A percentile compares a stretch with the other conserved stretches of the same genome.
Evolutionary conservation across 1,139 yeast genomes (phyloP).

Genomic region (Saccharomyces hybrid): DNA sequence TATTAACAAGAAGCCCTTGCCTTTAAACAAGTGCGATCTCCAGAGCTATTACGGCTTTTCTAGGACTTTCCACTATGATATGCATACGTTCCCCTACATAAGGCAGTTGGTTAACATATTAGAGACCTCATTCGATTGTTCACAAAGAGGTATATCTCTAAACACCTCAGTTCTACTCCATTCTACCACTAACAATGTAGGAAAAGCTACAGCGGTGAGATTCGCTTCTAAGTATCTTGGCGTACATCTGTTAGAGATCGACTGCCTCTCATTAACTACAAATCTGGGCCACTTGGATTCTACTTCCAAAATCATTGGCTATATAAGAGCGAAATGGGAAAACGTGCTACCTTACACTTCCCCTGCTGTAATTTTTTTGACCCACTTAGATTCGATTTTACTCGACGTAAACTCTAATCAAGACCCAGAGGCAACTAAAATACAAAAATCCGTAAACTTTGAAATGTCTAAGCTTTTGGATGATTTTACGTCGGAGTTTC

Average conservation of each 20-base stretch:
- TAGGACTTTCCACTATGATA: constrained; percentile 32
- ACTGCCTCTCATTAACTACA: constrained; percentile 45
- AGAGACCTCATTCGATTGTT: constrained; percentile 38
- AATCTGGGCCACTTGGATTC: constrained; percentile 58
- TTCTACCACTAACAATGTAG: constrained; percentile 70
- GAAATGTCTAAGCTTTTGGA: constrained; percentile 54
- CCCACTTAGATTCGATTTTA: constrained; percentile 70
- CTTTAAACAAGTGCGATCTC: constrained; percentile 38
- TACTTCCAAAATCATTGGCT: constrained; percentile 73
- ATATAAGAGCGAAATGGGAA: constrained; percentile 69
- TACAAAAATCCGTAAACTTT: constrained; percentile 47
- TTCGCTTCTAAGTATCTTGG: constrained; percentile 56
- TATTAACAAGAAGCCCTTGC: constrained; percentile 11
- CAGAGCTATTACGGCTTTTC: constrained; percentile 40
- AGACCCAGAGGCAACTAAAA: constrained; percentile 32
- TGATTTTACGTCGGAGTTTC: constrained; percentile 40
- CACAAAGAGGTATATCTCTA: constrained; percentile 32
- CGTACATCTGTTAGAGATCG: constrained; percentile 59
- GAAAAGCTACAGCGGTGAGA: constrained; percentile 60
- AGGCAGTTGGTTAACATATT: constrained; percentile 45
- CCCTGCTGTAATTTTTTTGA: constrained; percentile 46
- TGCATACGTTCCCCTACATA: constrained; percentile 42
- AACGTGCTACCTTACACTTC: constrained; percentile 37
- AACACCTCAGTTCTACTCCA: constrained; percentile 59
- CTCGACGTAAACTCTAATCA: constrained; percentile 63